Evolutionary conservation across 257 asterid species (phyloP), one percentile per base, ranked within the genome.

Genomic region (Verbascum thapsus): DNA sequence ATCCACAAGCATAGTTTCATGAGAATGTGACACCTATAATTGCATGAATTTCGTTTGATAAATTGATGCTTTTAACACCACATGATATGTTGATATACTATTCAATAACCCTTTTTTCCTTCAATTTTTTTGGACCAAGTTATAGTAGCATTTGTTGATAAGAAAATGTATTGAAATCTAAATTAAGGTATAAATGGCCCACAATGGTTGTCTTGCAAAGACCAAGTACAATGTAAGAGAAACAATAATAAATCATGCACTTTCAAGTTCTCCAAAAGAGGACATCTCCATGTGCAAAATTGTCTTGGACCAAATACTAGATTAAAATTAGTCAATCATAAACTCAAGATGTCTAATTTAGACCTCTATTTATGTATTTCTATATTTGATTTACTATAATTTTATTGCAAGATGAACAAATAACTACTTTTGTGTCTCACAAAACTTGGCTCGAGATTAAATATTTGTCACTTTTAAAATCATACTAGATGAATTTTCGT

Each of bases 191-290:
- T n/a, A n/a, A n/a, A 63, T 62, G 77, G 43, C 80, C 85, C 74
- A 68, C 75, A 58, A 60, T 37, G 62, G 69, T 74, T 26, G 40
- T 59, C 52, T 30, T 50, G 66, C 67, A 67, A 76, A 70, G 76
- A 67, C 86, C 83, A 80, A 52, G 74, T 76, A 74, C 81, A 65
- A 38, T 67, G 84, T 72, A 55, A 32, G 61, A 71, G 65, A 58
- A 74, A 47, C 56, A 16, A 48, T 44, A 18, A 16, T 66, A 60
- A 58, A 70, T 53, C 52, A 34, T 47, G 38, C 48, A 38, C 20
- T 66, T 61, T 68, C 16, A 16, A 41, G 16, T 53, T 44, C 69
- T 63, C 65, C 42, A 42, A 34, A 76, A 53, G 32, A 39, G 56
- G 67, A 67, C 75, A 64, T 22, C 8, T 32, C 72, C 75, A 68